phyloP scores from a whole-genome alignment of 192 early-diverging fungal genomes.

The Powellomyces hirtus region DNA sequence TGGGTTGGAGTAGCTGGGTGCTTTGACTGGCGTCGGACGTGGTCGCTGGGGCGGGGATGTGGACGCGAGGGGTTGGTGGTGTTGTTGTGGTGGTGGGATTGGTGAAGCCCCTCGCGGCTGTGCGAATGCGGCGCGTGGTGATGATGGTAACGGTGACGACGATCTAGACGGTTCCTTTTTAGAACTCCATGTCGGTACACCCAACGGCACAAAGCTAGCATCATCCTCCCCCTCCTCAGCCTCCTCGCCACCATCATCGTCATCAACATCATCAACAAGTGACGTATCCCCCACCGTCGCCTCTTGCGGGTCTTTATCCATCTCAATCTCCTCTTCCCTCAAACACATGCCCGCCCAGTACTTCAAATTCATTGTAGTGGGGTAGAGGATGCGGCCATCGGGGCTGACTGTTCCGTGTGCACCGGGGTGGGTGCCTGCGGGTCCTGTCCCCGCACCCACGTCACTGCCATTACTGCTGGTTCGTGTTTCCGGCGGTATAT shows the following conservation, averaged over 20 bases:
- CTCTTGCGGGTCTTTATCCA: conserved; percentile 3
- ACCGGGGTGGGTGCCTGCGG: not conserved
- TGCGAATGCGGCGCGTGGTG: not conserved
- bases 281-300: no score
- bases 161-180: not conserved
- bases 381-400: conserved; percentile 64
- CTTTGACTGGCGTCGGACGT: not conserved
- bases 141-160: not conserved
- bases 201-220: not conserved
- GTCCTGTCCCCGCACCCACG: not conserved
- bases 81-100: no score
- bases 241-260: not conserved
- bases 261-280: not conserved
- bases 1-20: not conserved
- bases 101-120: no score
- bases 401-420: conserved; percentile 25
- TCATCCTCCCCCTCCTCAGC: not conserved
- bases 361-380: conserved; percentile 58
- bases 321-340: conserved; percentile 17
- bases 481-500: conserved; percentile 50
- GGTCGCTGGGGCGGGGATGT: not conserved
- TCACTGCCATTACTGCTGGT: not conserved
- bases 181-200: not conserved
- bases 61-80: not conserved
- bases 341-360: conserved; percentile 60